Conservation (phyloP, 2,329 filamentous ascomycete species). For the Teratosphaeria viscida region DNA sequence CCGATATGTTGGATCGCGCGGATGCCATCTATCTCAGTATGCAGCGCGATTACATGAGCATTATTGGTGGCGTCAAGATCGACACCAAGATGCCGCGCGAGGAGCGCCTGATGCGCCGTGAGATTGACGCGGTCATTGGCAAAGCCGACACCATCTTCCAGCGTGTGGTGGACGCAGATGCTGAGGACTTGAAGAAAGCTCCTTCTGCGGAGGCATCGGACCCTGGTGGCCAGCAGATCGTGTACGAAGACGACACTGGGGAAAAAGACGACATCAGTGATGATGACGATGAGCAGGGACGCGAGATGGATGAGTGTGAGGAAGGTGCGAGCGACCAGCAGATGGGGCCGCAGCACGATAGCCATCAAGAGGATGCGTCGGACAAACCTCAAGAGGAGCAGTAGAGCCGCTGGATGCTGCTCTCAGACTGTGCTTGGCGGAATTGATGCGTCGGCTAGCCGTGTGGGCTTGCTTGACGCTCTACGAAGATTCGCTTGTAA, state of each 20-base stretch:
- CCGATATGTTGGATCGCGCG: slow-evolving; percentile 33
- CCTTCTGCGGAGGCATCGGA: not conserved
- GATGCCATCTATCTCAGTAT: slow-evolving; percentile 35
- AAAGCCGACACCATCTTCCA: slow-evolving; percentile 9
- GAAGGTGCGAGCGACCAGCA: not conserved
- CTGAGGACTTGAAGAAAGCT: slow-evolving; percentile 8
- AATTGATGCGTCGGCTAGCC: not conserved
- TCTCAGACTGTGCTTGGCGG: not conserved
- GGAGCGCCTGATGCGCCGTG: slow-evolving; percentile 10
- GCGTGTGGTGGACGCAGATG: slow-evolving; percentile 8
- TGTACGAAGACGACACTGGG: not conserved
- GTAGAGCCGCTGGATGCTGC: not conserved
- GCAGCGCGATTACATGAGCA: slow-evolving; percentile 28
- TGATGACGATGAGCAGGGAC: not conserved
- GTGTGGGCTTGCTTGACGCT: not conserved
- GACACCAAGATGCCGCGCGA: slow-evolving; percentile 10
- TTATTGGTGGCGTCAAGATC: slow-evolving; percentile 18
- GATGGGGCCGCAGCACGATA: not conserved
- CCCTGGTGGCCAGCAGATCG: not conserved
- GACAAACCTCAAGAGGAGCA: not conserved
- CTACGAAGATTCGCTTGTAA: not conserved
- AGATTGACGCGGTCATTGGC: slow-evolving; percentile 11
- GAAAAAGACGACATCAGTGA: not conserved
- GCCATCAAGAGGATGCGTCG: not conserved
- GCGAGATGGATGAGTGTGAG: not conserved